Evolutionary conservation across 2,329 filamentous ascomycete genomes (phyloP), one percentile per base, ranked within the genome.

Genomic region (Phaeosphaeriaceae sp.): DNA sequence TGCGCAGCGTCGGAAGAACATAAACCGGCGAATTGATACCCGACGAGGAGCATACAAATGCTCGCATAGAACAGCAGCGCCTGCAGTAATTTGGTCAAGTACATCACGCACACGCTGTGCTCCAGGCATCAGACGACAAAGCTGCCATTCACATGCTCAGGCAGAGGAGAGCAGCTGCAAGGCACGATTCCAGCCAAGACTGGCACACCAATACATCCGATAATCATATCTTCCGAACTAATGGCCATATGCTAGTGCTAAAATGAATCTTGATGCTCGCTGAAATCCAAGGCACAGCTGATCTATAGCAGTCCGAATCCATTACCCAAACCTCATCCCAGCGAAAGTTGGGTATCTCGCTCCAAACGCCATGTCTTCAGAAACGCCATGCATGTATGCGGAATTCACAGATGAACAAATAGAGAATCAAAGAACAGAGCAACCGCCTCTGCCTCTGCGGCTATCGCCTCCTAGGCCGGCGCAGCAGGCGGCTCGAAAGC

Each of bases 401-500:
- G 31, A 45, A 9, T 36, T 52, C 51, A 53, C 15, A 48, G 22
- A 15, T 27, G 10, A 11, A 40, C 42, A 10, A 49, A 17, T 25
- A 45, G 25, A 22, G 19, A 46, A 51, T 46, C 48, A 31, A 55
- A 55, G 47, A 50, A 55, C 52, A 54, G 19, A 17, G 21, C 45
- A 21, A 55, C 21, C 7, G 25, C 40, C 10, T 49, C 40, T 17
- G 47, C 41, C 10, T 56, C 40, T 17, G 41, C 48, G 33, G 22
- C 53, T 4, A 13, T 24, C 17, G 25, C 41, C 10, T 48, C 19
- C 57, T 60, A 63, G 19, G 60, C 61, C 24, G 60, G 57, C 45
- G 61, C 61, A 21, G 57, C 61, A 22, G 61, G 55, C 10, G 58
- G 54, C 19, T 51, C 46, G 3, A 58, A 54, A 17, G 52, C 51